Evolutionary conservation across 2,329 filamentous ascomycete genomes (phyloP), one percentile per base, ranked within the genome.

Genomic region (Lachnellula arida): DNA sequence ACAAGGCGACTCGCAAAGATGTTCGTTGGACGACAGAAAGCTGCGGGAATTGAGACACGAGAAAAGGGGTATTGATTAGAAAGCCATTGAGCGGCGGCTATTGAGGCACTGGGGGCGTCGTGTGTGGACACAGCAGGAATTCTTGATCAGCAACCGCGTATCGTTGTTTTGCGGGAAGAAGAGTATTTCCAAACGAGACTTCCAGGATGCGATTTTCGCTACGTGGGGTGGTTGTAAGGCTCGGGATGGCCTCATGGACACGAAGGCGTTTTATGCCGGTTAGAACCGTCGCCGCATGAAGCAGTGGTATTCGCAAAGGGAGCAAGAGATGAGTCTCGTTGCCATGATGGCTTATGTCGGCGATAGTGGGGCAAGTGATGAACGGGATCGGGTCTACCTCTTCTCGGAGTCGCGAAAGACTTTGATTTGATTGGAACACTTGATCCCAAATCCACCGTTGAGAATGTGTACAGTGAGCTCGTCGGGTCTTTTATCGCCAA

Each of bases 101-200:
- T 23, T 37, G 22, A 49, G 51, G 9, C 57, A 46, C 8, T 59
- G 57, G 54, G 56, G 53, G 54, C 17, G 34, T 22, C 25, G 54
- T 15, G 54, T 59, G 9, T 59, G 57, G 57, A 59, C 53, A 11
- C 25, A 56, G 19, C 57, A 59, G n/a, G 57, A 59, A 44, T 59
- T 47, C 40, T 39, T 59, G 11, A 46, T 59, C 14, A n/a, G 40
- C 4, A 12, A 15, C 2, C 43, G 50, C 8, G 17, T 56, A 11
- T 46, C 5, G 7, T 54, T 59, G n/a, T 54, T 40, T 25, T 60
- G 57, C 28, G 57, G 57, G 2, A 50, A 53, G n/a, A 39, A 56
- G 17, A 43, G 17, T 23, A 54, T 59, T 34, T n/a, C 37, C 15
- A 17, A 53, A 22, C 15, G 17, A 14, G 19, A 43, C 5, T 47